A percentile compares a stretch with the other conserved stretches of the same genome.
These are phyloP conservation scores for Fusarium solani-melongenae DNA, from an alignment of 2,329 filamentous ascomycete genomes.

Conservation along the genomic window DNA sequence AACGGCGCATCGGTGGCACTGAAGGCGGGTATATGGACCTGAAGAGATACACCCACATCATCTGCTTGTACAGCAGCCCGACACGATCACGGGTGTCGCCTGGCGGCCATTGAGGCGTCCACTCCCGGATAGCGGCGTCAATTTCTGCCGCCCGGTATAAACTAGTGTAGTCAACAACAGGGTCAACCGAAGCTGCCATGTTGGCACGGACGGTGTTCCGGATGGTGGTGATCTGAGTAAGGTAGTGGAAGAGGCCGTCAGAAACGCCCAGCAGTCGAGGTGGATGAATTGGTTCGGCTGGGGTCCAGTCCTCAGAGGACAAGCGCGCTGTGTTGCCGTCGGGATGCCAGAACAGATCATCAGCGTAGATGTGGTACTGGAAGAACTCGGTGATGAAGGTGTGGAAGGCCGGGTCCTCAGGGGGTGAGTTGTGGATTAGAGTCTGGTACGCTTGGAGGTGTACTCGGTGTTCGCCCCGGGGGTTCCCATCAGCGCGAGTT, in stretches of 20 bases:
- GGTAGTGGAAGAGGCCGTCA: slow-evolving; percentile 82
- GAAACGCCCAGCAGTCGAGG: slow-evolving; percentile 80
- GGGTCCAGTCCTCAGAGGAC: slow-evolving; percentile 58
- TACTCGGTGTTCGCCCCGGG: slow-evolving; percentile 77
- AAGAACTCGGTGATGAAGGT: slow-evolving; percentile 80
- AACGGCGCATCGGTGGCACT: slow-evolving; percentile 43
- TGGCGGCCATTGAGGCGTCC: slow-evolving; percentile 72
- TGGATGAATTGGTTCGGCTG: slow-evolving; percentile 55
- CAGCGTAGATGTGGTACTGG: slow-evolving; percentile 81
- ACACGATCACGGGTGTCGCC: slow-evolving; percentile 68
- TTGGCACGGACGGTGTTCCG: slow-evolving; percentile 79
- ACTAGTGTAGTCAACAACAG: slow-evolving; percentile 77
- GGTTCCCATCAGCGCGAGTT: slow-evolving; percentile 66
- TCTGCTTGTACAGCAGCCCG: slow-evolving; percentile 70
- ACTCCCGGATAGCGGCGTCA: slow-evolving; percentile 77
- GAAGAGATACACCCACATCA: slow-evolving; percentile 74
- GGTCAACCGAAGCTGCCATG: slow-evolving; percentile 70
- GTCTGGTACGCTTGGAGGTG: slow-evolving; percentile 82
- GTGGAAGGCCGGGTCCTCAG: slow-evolving; percentile 73
- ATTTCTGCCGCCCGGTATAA: slow-evolving; percentile 80
- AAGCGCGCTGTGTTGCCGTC: slow-evolving; percentile 51
- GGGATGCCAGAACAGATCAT: slow-evolving; percentile 67
- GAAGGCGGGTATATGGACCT: slow-evolving; percentile 69
- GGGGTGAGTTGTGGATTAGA: slow-evolving; percentile 72
- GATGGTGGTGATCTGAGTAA: slow-evolving; percentile 82